Conservation (phyloP, 2,329 filamentous ascomycete genomes). For the Aureobasidium sp. region DNA sequence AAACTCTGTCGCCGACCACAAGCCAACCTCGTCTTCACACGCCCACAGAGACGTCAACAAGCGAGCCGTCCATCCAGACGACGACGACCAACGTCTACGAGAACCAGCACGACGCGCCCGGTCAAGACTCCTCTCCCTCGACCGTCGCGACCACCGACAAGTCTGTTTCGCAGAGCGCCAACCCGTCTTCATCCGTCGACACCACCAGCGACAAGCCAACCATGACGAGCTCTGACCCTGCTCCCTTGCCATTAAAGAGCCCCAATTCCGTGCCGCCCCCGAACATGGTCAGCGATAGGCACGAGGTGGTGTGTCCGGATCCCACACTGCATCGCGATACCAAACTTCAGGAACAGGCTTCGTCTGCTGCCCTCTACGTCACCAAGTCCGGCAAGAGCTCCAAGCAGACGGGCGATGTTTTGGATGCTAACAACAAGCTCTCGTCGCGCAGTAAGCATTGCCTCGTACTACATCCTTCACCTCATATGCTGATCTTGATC, state of each 20-base stretch:
- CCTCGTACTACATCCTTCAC: neutral
- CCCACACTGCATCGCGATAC: conserved; percentile 37
- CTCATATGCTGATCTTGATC: conserved; percentile 19
- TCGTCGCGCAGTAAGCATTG: conserved; percentile 49
- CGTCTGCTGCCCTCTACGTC: conserved; percentile 54
- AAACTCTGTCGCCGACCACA: neutral
- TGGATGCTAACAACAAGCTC: conserved; percentile 49
- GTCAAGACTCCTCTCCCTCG: no score
- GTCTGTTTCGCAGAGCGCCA: no score
- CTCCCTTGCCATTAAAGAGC: neutral
- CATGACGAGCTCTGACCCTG: neutral
- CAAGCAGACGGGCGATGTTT: conserved; percentile 28
- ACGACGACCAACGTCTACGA: conserved; percentile 2
- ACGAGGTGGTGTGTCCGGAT: conserved; percentile 33
- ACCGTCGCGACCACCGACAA: no score
- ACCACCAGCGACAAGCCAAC: neutral
- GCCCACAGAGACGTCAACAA: no score
- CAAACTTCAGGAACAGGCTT: conserved; percentile 45
- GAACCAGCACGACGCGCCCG: no score
- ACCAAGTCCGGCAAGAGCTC: conserved; percentile 34
- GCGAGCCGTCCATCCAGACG: neutral
- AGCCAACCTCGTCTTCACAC: no score
- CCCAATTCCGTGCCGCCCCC: neutral
- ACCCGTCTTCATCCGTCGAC: neutral
- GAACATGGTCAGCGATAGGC: neutral